Conservation (phyloP, 2,329 filamentous ascomycete genomes). For the Aureobasidium melanogenum region DNA sequence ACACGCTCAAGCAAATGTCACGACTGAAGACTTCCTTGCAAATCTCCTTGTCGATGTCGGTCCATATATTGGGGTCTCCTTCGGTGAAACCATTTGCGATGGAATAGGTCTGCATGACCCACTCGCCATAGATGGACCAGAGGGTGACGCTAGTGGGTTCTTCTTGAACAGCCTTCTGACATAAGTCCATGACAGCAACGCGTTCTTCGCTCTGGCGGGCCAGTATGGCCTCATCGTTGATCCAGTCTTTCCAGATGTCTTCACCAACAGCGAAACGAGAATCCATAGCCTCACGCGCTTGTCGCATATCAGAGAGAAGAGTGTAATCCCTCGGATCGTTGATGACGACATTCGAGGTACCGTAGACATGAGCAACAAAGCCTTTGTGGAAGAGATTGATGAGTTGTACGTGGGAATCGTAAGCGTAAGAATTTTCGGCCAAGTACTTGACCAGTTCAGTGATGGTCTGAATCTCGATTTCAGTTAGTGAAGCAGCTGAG, state of each 20-base stretch:
- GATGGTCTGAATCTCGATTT: conserved; percentile 35
- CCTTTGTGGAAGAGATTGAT: conserved; percentile 42
- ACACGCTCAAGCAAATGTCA: conserved; percentile 56
- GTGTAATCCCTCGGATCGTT: conserved; percentile 33
- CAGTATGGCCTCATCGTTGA: conserved; percentile 60
- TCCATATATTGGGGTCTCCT: conserved; percentile 33
- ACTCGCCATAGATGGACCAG: conserved; percentile 72
- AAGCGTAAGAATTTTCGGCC: conserved; percentile 40
- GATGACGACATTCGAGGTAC: conserved; percentile 14
- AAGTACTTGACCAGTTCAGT: conserved; percentile 35
- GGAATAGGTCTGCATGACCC: conserved; percentile 62
- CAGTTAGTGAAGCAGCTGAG: conserved; percentile 33
- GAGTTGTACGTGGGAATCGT: conserved; percentile 39
- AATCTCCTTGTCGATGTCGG: conserved; percentile 59
- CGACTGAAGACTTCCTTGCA: conserved; percentile 65
- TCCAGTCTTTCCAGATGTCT: conserved; percentile 66
- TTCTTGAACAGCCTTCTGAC: conserved; percentile 58
- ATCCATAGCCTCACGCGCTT: conserved; percentile 50
- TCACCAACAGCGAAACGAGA: conserved; percentile 63
- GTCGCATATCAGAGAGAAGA: conserved; percentile 36
- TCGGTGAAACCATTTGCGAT: conserved; percentile 53
- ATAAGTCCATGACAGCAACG: conserved; percentile 62
- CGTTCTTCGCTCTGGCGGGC: conserved; percentile 56
- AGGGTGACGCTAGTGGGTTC: conserved; percentile 66
- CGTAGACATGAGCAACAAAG: conserved; percentile 33